Evolutionary conservation across 305 asterid genomes (phyloP), one percentile per base, ranked within the genome.

Genomic region (Rubia occidens): DNA sequence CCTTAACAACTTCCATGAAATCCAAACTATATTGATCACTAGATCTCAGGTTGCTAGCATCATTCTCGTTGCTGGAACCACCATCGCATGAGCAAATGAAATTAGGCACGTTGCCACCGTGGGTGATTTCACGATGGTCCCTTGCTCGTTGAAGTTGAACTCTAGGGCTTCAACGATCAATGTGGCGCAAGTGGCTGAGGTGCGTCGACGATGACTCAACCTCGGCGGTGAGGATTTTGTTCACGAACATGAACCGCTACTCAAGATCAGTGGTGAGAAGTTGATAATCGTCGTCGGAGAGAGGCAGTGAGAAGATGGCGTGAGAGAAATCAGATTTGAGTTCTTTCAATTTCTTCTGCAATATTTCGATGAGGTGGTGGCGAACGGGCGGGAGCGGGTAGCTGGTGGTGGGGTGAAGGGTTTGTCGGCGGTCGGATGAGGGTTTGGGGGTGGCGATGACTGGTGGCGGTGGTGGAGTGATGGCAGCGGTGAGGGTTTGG

Each of bases 311-410:
- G 76, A 44, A 69, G 55, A 79, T 63, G 60, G 37, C 77, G 42
- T 15, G 20, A n/a, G 4, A n/a, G 56, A 87, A 75, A 67, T 82
- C 83, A 18, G 80, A 54, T 58, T 87, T 81, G 18, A 87, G 83
- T 80, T 87, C 90, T 64, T 65, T 77, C 77, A 87, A 71, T 87
- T 84, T 85, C 82, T 79, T 85, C 81, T 71, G 81, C 77, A 86
- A 20, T 49, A 75, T 65, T 8, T 10, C 75, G 66, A 2, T 54
- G 40, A 0, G 40, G 40, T 37, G 40, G 40, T 32, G 35, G 35
- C 35, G 4, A 3, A 0, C 35, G 35, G 35, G 35, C 35, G 29
- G 29, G 29, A 26, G 29, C 29, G 29, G 2, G 29, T 26, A 2
- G 35, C 35, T 29, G 35, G 3, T 29, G 35, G 35, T 3, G 35